Conservation (phyloP, 148 eudicot species). For the Rhododendron molle region DNA sequence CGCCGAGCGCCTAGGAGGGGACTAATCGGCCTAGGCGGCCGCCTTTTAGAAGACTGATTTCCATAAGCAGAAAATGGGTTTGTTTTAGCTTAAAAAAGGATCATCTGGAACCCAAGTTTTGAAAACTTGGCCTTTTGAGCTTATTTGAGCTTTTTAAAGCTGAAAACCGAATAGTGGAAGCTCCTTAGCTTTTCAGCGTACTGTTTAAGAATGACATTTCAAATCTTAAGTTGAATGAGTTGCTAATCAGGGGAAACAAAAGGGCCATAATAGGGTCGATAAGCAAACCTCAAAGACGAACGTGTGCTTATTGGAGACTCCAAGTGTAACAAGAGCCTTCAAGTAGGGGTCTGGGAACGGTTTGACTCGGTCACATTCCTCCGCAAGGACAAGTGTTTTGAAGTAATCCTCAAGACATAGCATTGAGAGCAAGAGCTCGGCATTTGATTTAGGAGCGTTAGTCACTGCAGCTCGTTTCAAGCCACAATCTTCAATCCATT, state of each 20-base stretch:
- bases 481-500: conserved; percentile 87
- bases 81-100: neutral
- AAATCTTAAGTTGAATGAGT: neutral
- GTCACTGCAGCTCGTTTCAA: conserved; percentile 94
- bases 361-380: conserved; percentile 83
- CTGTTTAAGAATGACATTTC: neutral
- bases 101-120: neutral
- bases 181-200: neutral
- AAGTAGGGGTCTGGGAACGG: conserved; percentile 89
- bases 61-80: no score
- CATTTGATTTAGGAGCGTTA: conserved; percentile 81
- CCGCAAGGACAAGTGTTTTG: conserved; percentile 56
- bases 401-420: conserved; percentile 80
- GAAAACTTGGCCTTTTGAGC: neutral
- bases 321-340: conserved; percentile 40
- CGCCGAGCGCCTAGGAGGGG: no score
- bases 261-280: neutral
- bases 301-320: neutral
- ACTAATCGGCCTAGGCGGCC: no score
- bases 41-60: no score
- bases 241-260: neutral
- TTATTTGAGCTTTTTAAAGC: neutral
- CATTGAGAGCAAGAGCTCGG: conserved; percentile 70
- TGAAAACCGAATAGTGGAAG: neutral
- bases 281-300: neutral